phyloP scores from a whole-genome alignment of 441 rosid species.

The Flueggea neowawraea region DNA sequence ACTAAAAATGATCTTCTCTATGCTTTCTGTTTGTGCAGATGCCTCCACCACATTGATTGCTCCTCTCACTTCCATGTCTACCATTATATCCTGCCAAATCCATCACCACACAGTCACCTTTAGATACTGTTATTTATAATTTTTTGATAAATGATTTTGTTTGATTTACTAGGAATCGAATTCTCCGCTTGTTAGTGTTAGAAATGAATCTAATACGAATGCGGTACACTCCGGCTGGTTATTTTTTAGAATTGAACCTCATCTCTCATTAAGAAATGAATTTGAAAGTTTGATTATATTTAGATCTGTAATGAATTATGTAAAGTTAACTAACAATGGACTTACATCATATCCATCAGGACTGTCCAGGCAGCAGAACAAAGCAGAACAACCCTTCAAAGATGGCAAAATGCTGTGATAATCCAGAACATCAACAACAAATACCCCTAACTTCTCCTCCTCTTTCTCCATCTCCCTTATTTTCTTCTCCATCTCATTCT shows the following conservation, averaged over 20 bases:
- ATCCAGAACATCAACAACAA: slow-evolving; percentile 55
- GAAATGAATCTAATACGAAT: no score
- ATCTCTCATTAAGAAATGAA: neutral
- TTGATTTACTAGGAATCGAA: no score
- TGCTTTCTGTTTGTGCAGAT: slow-evolving; percentile 65
- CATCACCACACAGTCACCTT: no score
- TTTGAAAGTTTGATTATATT: neutral
- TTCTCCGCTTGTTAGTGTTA: no score
- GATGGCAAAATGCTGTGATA: slow-evolving; percentile 64
- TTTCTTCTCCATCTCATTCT: neutral
- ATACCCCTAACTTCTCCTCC: slow-evolving; percentile 46
- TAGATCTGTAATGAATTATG: neutral
- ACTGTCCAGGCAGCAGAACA: slow-evolving; percentile 69
- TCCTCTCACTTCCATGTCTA: slow-evolving; percentile 79
- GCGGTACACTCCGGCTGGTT: no score
- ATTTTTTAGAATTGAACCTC: no score
- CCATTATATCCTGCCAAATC: slow-evolving; percentile 41
- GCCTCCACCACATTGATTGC: slow-evolving; percentile 88
- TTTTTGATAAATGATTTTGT: no score
- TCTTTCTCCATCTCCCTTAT: slow-evolving; percentile 37
- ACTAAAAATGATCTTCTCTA: slow-evolving; percentile 63
- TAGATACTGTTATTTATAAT: no score
- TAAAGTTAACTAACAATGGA: neutral
- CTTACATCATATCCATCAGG: slow-evolving; percentile 74
- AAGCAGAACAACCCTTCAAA: slow-evolving; percentile 54